Conservation (phyloP, 306 rosid species). For the Ochetophila trinervis region DNA sequence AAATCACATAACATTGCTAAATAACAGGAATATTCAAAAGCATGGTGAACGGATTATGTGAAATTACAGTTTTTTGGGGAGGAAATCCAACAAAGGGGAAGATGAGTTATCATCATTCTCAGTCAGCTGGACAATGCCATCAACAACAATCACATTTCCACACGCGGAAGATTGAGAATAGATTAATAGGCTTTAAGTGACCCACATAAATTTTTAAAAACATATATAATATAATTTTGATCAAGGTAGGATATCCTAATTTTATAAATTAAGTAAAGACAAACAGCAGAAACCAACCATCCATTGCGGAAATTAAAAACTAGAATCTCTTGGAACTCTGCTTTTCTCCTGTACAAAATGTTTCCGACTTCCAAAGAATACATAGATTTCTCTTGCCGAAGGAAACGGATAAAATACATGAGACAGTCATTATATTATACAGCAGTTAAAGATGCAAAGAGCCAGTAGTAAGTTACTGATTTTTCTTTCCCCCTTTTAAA, state of each 20-base stretch:
- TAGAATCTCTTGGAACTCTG: constrained; percentile 85
- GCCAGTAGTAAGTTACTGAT: too few species aligned
- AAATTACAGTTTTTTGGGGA: constrained; percentile 72
- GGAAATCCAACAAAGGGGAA: constrained; percentile 90
- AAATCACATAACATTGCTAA: background rate
- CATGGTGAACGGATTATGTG: constrained; percentile 8
- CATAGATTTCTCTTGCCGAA: constrained; percentile 77
- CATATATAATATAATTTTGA: too few species aligned
- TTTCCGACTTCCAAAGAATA: constrained; percentile 73
- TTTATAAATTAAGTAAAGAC: background rate
- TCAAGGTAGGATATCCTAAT: too few species aligned
- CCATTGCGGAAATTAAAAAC: constrained; percentile 55
- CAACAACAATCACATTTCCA: constrained; percentile 95
- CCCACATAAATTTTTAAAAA: background rate
- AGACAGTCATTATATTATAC: background rate
- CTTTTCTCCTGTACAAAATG: constrained; percentile 61
- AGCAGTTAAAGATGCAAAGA: constrained; percentile 3
- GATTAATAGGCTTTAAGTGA: constrained; percentile 16
- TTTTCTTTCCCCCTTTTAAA: too few species aligned
- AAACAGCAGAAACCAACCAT: constrained; percentile 17
- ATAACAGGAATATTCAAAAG: constrained; percentile 7
- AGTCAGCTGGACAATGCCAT: constrained; percentile 92
- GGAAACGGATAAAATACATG: constrained; percentile 18
- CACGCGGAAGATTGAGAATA: constrained; percentile 63
- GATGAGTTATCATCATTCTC: constrained; percentile 95